Evolutionary conservation across 345 rosid species (phyloP).

Genomic region (Populus alba): DNA sequence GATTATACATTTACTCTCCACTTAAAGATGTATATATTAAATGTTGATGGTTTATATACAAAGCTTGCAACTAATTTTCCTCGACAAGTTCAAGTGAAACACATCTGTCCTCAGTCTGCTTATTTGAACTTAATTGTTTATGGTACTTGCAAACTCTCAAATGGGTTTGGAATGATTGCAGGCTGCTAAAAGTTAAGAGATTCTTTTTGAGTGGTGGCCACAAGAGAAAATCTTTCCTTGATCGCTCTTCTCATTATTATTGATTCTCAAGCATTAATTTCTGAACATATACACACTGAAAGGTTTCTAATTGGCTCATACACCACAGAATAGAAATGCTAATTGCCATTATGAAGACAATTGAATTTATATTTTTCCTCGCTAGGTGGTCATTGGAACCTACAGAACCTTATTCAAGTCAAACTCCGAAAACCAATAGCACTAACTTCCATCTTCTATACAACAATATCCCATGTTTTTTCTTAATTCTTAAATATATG

Average conservation of each 20-base stretch:
- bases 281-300: background rate
- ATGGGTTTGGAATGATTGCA: constrained; percentile 24
- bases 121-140: constrained; percentile 1
- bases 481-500: background rate
- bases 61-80: constrained; percentile 10
- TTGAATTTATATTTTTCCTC: background rate
- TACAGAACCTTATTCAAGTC: background rate
- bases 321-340: background rate
- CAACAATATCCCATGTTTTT: background rate
- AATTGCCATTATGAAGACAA: background rate
- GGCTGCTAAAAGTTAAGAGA: constrained; percentile 17
- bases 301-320: background rate
- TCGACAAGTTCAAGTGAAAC: constrained; percentile 35
- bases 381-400: background rate
- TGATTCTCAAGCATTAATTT: background rate
- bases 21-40: constrained; percentile 22
- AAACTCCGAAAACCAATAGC: background rate
- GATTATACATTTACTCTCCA: constrained; percentile 33
- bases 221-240: constrained; percentile 2
- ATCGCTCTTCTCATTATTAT: background rate
- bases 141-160: constrained; percentile 7
- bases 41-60: constrained; percentile 29
- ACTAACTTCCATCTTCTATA: background rate
- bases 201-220: constrained; percentile 15
- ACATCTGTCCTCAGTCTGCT: constrained; percentile 21